Evolutionary conservation across 2,329 filamentous ascomycete species (phyloP), one percentile per base, ranked within the genome.

Genomic region (Chrysoporthe deuterocubensis): DNA sequence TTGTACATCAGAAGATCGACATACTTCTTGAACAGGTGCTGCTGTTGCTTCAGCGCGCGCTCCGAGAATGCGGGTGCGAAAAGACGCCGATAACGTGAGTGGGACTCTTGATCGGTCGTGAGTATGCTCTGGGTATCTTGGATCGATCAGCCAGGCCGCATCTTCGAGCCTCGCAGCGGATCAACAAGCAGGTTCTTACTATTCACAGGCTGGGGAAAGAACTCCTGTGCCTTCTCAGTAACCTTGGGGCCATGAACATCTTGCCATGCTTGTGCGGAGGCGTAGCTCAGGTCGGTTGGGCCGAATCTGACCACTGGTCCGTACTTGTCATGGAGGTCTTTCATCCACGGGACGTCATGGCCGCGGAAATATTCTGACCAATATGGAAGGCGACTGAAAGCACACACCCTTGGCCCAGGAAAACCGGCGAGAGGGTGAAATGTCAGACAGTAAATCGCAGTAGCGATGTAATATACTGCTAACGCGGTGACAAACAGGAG

Each of bases 1-100:
- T 76, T 78, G 21, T 72, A 67, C 54, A 80, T 74, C 60, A 82
- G 76, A 32, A 80, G 69, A 52, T 79, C 74, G 37, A 77, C 76
- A 68, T 82, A 80, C 1, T 72, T 74, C 63, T 76, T 74, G 68
- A 83, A 72, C 11, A 74, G 62, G 9, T 69, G 69, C 52, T 74
- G 71, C 42, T 74, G 72, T 16, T 67, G 62, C 11, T 70, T 69
- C 52, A 74, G 18, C 4, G 68, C 69, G 5, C 72, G 62, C 14
- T 72, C 72, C 4, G 71, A 72, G 62, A 74, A 74, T 3, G 72
- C 72, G 2, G 72, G 72, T 1, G 68, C 66, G 56, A 74, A 73
- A 1, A 73, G 50, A 1, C 69, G 69, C 8, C 72, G 69, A 2
- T 72, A 46, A 11, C 72, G 67, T 18, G 67, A n/a, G 32, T 74